These are phyloP conservation scores for Lineolata rhizophorae DNA, from an alignment of 495 filamentous ascomycete species.

Conservation along the genomic window DNA sequence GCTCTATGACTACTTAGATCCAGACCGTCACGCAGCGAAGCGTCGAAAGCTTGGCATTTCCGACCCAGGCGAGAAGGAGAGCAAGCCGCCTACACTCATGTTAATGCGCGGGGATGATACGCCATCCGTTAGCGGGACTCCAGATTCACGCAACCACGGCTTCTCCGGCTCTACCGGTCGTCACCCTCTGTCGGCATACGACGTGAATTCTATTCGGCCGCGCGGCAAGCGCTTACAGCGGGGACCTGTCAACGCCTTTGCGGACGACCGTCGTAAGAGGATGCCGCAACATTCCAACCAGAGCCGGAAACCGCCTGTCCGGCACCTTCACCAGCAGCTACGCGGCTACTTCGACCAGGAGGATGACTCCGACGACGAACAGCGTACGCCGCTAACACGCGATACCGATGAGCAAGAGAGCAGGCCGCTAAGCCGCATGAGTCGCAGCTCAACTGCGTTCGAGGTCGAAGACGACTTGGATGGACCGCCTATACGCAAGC, in stretches of 20 bases:
- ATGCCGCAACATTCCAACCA: constrained; percentile 22
- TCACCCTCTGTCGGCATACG: constrained; percentile 3
- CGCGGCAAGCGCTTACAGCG: too few relatives aligned
- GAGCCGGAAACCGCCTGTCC: constrained; percentile 16
- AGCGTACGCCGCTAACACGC: constrained; percentile 29
- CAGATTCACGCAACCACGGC: constrained; percentile 27
- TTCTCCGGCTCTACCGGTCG: constrained; percentile 27
- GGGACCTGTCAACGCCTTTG: constrained; percentile 53
- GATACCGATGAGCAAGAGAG: constrained; percentile 74
- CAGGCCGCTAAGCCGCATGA: constrained; percentile 55
- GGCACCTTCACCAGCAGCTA: constrained; percentile 32
- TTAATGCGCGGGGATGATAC: constrained; percentile 30
- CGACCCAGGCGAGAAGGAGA: constrained; percentile 35
- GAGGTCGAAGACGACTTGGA: constrained; percentile 39
- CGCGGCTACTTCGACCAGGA: constrained; percentile 18
- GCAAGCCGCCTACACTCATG: constrained; percentile 23
- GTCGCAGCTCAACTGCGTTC: constrained; percentile 34
- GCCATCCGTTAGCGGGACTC: constrained; percentile 35
- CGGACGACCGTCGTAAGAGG: constrained; percentile 44
- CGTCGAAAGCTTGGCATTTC: constrained; percentile 56
- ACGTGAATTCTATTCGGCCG: too few relatives aligned
- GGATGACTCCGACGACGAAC: constrained; percentile 35
- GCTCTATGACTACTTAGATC: constrained; percentile 70
- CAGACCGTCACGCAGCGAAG: constrained; percentile 50
- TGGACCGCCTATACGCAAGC: constrained; percentile 12